These are phyloP conservation scores for Pascua guehoae DNA, from an alignment of 1,284 basidiomycete species.

Conservation along the genomic window DNA sequence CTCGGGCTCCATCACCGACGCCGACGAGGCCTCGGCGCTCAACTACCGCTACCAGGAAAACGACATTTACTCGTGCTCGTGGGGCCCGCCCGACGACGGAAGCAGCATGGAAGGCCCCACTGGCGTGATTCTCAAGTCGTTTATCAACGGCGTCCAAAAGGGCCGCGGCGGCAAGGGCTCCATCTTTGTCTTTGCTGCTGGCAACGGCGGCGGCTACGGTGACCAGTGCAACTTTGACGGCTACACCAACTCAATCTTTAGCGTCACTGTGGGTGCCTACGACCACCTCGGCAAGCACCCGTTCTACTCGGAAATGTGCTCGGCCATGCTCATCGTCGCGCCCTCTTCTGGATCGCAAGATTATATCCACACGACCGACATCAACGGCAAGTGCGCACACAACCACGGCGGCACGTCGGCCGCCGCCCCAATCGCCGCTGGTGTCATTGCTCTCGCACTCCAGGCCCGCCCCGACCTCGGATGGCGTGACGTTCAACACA, in stretches of 20 bases:
- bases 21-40: conserved; percentile 94
- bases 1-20: conserved; percentile 92
- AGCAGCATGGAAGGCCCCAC: conserved; percentile 91
- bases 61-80: conserved; percentile 92
- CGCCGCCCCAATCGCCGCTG: conserved; percentile 91
- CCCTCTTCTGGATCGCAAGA: conserved; percentile 95
- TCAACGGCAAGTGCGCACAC: conserved; percentile 64
- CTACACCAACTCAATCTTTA: conserved; percentile 97
- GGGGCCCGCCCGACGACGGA: conserved; percentile 97
- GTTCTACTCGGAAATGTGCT: conserved; percentile 94
- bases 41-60: conserved; percentile 89
- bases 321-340: conserved; percentile 93
- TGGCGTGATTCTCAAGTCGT: conserved; percentile 87
- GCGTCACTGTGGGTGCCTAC: conserved; percentile 89
- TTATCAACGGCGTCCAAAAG: conserved; percentile 89
- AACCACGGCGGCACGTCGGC: conserved; percentile 95
- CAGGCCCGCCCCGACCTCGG: conserved; percentile 83
- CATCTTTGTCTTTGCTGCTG: conserved; percentile 95
- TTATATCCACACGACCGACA: conserved; percentile 89
- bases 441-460: conserved; percentile 82
- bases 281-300: conserved; percentile 91
- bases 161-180: conserved; percentile 88
- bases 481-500: conserved; percentile 95
- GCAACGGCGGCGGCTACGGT: conserved; percentile 84
- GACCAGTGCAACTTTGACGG: conserved; percentile 99